Conservation (phyloP, 148 eudicot species). For the Camellia granthamiana region DNA sequence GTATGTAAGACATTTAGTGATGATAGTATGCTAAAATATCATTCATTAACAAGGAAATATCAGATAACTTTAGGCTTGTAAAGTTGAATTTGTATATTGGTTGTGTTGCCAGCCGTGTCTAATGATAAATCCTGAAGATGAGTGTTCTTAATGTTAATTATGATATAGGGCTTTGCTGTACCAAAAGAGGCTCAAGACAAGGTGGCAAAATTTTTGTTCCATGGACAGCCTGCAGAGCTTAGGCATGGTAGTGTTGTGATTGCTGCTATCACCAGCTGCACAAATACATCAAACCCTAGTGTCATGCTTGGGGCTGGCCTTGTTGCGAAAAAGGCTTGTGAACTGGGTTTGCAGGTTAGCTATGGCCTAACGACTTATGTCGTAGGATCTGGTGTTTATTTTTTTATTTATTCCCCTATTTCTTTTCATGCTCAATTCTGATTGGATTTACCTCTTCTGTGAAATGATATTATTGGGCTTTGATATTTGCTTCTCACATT, state of each 20-base stretch:
- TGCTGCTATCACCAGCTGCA: constrained; percentile 73
- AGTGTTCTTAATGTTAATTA: constrained; percentile 9
- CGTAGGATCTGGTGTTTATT: constrained; percentile 1
- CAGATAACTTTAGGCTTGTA: background rate
- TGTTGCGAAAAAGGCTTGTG: constrained; percentile 60
- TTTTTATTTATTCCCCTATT: background rate
- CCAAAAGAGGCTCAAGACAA: constrained; percentile 61
- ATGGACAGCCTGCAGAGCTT: constrained; percentile 64
- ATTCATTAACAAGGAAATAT: constrained; percentile 6
- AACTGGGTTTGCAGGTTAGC: constrained; percentile 53
- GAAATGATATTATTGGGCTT: background rate
- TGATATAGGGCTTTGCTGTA: constrained; percentile 55
- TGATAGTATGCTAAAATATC: background rate
- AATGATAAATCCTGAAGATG: background rate
- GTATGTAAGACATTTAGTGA: background rate
- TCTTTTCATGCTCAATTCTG: background rate
- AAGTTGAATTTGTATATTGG: background rate
- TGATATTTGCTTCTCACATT: background rate
- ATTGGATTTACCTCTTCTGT: background rate
- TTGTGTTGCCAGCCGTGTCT: background rate
- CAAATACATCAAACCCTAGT: constrained; percentile 69
- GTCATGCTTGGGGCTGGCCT: constrained; percentile 69
- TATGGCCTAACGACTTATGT: background rate
- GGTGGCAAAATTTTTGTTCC: constrained; percentile 56
- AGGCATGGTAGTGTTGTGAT: constrained; percentile 69